Evolutionary conservation across 2,329 filamentous ascomycete species (phyloP).

Genomic region (Epichloe brachyelytri): DNA sequence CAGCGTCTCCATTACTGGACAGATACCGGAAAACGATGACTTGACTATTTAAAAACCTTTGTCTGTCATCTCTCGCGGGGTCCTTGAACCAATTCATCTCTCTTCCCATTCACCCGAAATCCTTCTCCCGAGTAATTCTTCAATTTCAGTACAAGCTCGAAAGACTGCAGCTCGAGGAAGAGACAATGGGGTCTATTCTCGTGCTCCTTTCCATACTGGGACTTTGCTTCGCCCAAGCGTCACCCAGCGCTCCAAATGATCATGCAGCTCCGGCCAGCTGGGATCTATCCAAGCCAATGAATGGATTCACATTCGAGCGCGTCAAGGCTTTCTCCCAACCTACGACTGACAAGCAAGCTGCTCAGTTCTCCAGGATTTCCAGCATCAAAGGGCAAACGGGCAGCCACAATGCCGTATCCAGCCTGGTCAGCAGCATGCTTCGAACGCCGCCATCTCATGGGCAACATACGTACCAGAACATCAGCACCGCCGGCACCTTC

Average conservation of each 20-base stretch:
- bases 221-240: constrained; percentile 1
- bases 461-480: constrained; percentile 22
- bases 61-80: no score
- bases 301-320: constrained; percentile 25
- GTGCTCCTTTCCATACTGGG: constrained; percentile 5
- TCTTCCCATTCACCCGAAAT: no score
- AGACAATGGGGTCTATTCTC: not conserved
- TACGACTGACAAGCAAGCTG: constrained; percentile 16
- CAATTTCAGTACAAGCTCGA: no score
- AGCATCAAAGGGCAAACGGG: constrained; percentile 14
- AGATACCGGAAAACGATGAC: no score
- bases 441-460: constrained; percentile 8
- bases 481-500: constrained; percentile 23
- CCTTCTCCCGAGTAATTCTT: no score
- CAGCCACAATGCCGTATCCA: constrained; percentile 17
- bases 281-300: constrained; percentile 23
- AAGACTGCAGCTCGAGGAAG: not conserved
- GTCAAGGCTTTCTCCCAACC: constrained; percentile 16
- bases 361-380: constrained; percentile 21
- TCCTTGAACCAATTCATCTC: no score
- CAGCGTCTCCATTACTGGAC: no score
- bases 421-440: constrained; percentile 14
- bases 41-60: no score
- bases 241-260: not conserved
- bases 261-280: constrained; percentile 8